Evolutionary conservation across 495 filamentous ascomycete genomes (phyloP), one percentile per base, ranked within the genome.

Genomic region (Neurospora sp.): DNA sequence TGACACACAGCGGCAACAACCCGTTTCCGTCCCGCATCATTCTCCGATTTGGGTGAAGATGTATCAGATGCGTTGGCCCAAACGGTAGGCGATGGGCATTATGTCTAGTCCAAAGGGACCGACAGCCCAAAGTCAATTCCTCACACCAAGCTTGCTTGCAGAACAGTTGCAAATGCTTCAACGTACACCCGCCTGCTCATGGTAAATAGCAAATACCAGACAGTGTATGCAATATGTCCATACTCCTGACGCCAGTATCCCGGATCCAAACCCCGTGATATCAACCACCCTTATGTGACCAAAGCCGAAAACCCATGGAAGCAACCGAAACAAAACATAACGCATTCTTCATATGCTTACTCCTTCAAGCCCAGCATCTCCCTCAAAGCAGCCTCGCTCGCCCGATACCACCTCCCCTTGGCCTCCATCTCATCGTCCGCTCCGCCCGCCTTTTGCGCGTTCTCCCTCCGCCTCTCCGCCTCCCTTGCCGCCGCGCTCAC

Each of bases 361-460:
- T 65, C 53, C 14, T 65, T 65, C 27, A 18, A 65, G 53, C 53
- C 89, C 71, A 96, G 82, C 78, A 96, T 83, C 68, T 86, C 86
- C 76, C 87, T 90, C 80, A 97, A 82, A 3, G 86, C 88, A 16
- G 83, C 82, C 80, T 94, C 92, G 2, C 90, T 88, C 39, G 90
- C 90, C 73, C 88, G 88, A 77, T 91, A 91, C 94, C 94, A 97
- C 76, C 93, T 83, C 18, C 92, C 94, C 80, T 88, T 88, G 80
- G 93, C 91, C 78, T 96, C 93, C 31, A 96, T 79, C 71, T 95
- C 93, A 79, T 96, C 93, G 70, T 88, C 91, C 39, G 91, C 87
- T 0, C 90, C 89, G 68, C 89, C 83, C 14, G 27, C 53, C 53
- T 65, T 65, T 38, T 83, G 80, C 20, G 85, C 89, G 39, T 77